phyloP scores from a whole-genome alignment of 164 flowering plant genomes.

The Berberis vulgaris region DNA sequence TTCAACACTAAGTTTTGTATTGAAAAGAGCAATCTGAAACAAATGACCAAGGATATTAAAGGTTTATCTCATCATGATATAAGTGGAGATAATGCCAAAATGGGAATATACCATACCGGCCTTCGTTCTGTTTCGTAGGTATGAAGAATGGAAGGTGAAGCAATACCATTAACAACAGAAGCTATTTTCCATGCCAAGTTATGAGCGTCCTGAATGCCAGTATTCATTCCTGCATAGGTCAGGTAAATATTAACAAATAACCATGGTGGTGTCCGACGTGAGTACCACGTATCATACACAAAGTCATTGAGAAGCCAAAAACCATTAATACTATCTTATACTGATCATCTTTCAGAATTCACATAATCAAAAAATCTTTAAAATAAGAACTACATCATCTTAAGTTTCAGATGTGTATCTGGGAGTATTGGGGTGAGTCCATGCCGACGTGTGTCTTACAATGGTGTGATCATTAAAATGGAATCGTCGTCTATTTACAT shows the following conservation, averaged over 20 bases:
- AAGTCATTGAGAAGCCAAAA: too few species aligned
- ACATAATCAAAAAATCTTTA: too few species aligned
- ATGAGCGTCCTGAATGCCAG: slow-evolving; percentile 98
- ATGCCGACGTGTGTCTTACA: too few species aligned
- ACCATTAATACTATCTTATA: too few species aligned
- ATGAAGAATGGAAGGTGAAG: slow-evolving; percentile 54
- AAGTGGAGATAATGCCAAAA: neutral
- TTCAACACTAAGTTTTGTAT: slow-evolving; percentile 75
- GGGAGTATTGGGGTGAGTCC: too few species aligned
- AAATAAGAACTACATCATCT: too few species aligned
- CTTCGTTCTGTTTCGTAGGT: slow-evolving; percentile 82
- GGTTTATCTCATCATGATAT: neutral
- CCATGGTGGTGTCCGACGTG: too few species aligned
- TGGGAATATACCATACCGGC: slow-evolving; percentile 45
- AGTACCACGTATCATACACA: too few species aligned
- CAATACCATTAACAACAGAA: slow-evolving; percentile 49
- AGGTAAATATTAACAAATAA: neutral
- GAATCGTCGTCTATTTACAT: too few species aligned
- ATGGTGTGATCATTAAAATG: too few species aligned
- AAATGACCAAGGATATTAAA: slow-evolving; percentile 1
- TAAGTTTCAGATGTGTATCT: too few species aligned
- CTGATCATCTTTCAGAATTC: too few species aligned
- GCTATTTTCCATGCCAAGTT: slow-evolving; percentile 98
- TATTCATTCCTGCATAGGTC: slow-evolving; percentile 75
- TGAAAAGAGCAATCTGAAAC: slow-evolving; percentile 66